Conservation (phyloP, 2,329 filamentous ascomycete genomes). For the Cladophialophora bantiana region DNA sequence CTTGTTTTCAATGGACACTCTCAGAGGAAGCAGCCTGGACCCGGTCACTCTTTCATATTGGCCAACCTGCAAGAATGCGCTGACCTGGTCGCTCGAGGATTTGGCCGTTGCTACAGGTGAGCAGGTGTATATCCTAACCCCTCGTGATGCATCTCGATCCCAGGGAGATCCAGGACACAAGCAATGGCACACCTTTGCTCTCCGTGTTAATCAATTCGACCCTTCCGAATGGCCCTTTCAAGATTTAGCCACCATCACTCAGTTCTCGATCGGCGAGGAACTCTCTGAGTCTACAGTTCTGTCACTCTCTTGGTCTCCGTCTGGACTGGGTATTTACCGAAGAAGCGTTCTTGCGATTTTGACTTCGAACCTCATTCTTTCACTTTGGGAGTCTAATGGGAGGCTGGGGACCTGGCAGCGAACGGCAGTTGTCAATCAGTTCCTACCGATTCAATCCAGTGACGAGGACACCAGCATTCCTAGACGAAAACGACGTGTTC, state of each 20-base stretch:
- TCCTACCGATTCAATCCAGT: conserved; percentile 44
- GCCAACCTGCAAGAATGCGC: conserved; percentile 59
- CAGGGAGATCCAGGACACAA: conserved; percentile 34
- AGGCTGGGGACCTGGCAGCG: conserved; percentile 59
- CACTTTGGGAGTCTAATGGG: conserved; percentile 62
- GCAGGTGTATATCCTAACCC: conserved; percentile 60
- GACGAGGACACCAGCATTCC: conserved; percentile 36
- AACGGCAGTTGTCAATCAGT: conserved; percentile 60
- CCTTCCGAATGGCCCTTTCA: conserved; percentile 57
- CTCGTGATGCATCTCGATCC: conserved; percentile 31
- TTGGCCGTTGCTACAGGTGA: conserved; percentile 65
- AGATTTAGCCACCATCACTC: conserved; percentile 53
- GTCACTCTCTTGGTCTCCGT: conserved; percentile 63
- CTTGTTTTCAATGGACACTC: conserved; percentile 13
- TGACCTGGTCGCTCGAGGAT: conserved; percentile 67
- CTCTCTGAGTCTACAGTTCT: conserved; percentile 60
- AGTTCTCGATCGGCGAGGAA: conserved; percentile 66
- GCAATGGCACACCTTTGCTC: conserved; percentile 49
- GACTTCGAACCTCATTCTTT: conserved; percentile 63
- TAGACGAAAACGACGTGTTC: conserved; percentile 46
- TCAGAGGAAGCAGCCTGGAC: conserved; percentile 29
- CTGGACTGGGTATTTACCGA: conserved; percentile 62
- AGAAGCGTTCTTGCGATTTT: conserved; percentile 63
- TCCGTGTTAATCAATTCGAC: conserved; percentile 62
- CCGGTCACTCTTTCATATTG: conserved; percentile 53